Percentiles rank a stretch among this genome's conserved stretches.
phyloP scores from a whole-genome alignment of 2,329 filamentous ascomycete species.

The Helminthosporium solani region DNA sequence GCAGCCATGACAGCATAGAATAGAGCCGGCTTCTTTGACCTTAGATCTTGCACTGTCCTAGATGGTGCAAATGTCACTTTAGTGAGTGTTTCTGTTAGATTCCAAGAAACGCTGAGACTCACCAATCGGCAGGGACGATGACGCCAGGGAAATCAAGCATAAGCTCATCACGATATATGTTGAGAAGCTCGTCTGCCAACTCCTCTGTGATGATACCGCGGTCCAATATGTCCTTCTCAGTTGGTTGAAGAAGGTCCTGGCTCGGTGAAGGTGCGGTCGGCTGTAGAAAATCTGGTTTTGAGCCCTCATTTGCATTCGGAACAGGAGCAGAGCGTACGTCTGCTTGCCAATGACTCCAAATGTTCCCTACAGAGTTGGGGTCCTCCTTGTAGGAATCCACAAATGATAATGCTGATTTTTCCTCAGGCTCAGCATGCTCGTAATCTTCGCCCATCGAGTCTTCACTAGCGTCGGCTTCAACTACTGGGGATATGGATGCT shows the following conservation, averaged over 20 bases:
- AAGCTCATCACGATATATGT: conserved; percentile 34
- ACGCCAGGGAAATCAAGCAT: conserved; percentile 33
- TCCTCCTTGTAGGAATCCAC: conserved; percentile 14
- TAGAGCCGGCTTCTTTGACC: conserved; percentile 34
- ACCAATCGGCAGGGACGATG: conserved; percentile 30
- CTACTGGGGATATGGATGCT: conserved; percentile 13
- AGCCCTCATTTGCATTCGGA: neutral
- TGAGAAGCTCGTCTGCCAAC: conserved; percentile 29
- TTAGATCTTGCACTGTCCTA: conserved; percentile 26
- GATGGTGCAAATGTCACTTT: neutral
- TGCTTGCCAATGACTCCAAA: neutral
- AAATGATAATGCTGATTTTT: conserved; percentile 18
- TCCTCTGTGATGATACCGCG: conserved; percentile 34
- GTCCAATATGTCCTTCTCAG: conserved; percentile 37
- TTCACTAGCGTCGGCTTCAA: conserved; percentile 16
- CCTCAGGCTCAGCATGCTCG: conserved; percentile 18
- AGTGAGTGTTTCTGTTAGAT: neutral
- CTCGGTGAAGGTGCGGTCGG: neutral
- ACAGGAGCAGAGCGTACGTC: neutral
- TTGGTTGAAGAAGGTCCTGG: conserved; percentile 21
- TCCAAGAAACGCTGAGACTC: neutral
- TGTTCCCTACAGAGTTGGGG: no score
- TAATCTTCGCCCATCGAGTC: conserved; percentile 31
- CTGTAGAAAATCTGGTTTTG: neutral
- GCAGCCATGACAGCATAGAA: conserved; percentile 42